Conservation (phyloP, 202 grass and related monocot species). For the Carex sylvatica region DNA sequence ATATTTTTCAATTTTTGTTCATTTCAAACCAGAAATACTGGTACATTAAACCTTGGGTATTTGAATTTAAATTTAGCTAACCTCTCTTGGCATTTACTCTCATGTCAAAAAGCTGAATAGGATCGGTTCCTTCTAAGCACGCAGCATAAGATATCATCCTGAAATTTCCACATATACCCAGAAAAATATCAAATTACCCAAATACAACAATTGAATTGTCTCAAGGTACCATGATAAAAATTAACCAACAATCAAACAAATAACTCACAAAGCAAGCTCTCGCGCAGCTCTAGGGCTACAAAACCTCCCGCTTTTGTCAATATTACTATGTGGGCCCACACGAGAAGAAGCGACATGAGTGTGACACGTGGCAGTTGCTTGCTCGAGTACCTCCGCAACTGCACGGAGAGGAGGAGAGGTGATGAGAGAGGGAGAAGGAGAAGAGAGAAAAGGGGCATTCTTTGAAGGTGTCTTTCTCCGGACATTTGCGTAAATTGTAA, state of each 20-base stretch:
- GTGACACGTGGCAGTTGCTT: slow-evolving; percentile 23
- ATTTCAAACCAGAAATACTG: not conserved
- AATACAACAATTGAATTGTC: not conserved
- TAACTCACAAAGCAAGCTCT: slow-evolving; percentile 94
- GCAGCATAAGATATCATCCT: slow-evolving; percentile 89
- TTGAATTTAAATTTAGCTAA: slow-evolving; percentile 24
- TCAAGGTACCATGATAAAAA: not conserved
- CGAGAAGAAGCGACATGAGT: not conserved
- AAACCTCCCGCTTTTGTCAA: slow-evolving; percentile 83
- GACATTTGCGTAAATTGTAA: slow-evolving; percentile 7
- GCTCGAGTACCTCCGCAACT: slow-evolving; percentile 37
- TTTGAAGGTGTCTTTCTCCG: not conserved
- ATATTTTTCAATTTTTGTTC: not conserved
- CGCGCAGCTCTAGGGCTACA: slow-evolving; percentile 77
- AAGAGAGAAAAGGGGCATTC: slow-evolving; percentile 19
- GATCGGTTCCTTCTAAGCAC: slow-evolving; percentile 76
- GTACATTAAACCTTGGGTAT: not conserved
- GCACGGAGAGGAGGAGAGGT: slow-evolving; percentile 24
- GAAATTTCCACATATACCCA: not conserved
- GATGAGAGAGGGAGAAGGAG: slow-evolving; percentile 28
- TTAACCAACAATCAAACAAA: not conserved
- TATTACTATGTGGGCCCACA: slow-evolving; percentile 21
- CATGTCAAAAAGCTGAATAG: slow-evolving; percentile 81
- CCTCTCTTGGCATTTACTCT: slow-evolving; percentile 76
- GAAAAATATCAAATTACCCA: not conserved